phyloP scores from a whole-genome alignment of 2,329 filamentous ascomycete genomes.

The Alternaria incomplexa region DNA sequence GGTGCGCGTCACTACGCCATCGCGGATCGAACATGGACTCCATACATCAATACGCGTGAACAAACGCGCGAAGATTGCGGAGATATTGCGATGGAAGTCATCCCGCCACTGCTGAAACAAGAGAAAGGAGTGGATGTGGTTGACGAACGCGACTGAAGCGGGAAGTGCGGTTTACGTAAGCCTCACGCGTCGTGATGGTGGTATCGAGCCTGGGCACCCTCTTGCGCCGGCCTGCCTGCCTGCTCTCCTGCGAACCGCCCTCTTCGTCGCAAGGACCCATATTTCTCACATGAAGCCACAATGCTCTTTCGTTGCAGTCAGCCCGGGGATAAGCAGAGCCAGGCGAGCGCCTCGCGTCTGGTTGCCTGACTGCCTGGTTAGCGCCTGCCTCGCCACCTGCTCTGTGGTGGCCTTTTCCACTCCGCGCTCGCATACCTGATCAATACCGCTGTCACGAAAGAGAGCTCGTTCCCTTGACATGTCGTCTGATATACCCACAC shows the following conservation, averaged over 20 bases:
- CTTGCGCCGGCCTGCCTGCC: neutral
- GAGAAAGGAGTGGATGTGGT: neutral
- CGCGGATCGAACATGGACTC: neutral
- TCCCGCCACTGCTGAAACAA: neutral
- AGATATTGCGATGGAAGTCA: neutral
- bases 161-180: neutral
- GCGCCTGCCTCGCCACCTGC: neutral
- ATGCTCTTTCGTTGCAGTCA: neutral
- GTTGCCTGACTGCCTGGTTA: constrained; percentile 2
- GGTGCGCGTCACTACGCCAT: neutral
- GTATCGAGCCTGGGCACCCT: neutral
- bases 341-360: constrained; percentile 1
- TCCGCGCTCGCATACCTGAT: neutral
- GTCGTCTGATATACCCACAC: constrained; percentile 10
- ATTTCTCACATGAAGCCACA: neutral
- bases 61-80: neutral
- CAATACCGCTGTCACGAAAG: neutral
- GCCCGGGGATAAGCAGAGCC: constrained; percentile 2
- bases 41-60: neutral
- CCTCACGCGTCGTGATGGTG: neutral
- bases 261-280: neutral
- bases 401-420: neutral
- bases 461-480: constrained; percentile 2
- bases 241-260: neutral
- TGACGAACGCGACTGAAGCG: neutral